A percentile compares a stretch with the other conserved stretches of the same genome.
Conservation (phyloP, 371 early-diverging fungal genomes). For the Thermomucor indicae-seudaticae region DNA sequence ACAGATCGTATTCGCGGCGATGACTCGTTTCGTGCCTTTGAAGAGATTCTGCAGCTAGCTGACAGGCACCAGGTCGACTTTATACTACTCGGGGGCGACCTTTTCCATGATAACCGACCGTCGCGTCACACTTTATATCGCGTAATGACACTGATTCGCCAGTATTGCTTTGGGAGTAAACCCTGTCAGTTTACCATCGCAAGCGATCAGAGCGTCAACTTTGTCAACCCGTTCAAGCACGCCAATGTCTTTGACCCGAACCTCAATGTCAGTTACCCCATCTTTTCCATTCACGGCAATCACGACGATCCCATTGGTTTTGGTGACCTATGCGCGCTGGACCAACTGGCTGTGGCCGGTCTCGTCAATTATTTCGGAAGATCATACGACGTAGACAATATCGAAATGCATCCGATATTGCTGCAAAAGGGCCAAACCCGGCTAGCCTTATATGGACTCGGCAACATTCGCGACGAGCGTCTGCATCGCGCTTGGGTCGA, state of each 20-base stretch:
- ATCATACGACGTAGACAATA: slow-evolving; percentile 66
- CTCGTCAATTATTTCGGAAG: slow-evolving; percentile 97
- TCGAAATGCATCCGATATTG: slow-evolving; percentile 77
- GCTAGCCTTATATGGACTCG: slow-evolving; percentile 94
- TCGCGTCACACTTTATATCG: slow-evolving; percentile 78
- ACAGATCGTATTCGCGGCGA: slow-evolving; percentile 89
- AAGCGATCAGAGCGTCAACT: slow-evolving; percentile 75
- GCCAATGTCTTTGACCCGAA: slow-evolving; percentile 93
- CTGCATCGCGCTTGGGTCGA: slow-evolving; percentile 81
- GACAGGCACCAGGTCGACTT: slow-evolving; percentile 80
- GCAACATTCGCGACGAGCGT: slow-evolving; percentile 94
- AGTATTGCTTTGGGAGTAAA: slow-evolving; percentile 82
- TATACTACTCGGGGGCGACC: slow-evolving; percentile 97
- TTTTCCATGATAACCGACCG: slow-evolving; percentile 98
- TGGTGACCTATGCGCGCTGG: slow-evolving; percentile 79
- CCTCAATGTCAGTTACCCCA: slow-evolving; percentile 83
- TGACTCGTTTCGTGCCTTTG: slow-evolving; percentile 93
- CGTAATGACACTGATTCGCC: slow-evolving; percentile 75
- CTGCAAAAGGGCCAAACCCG: slow-evolving; percentile 75
- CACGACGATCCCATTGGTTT: slow-evolving; percentile 98
- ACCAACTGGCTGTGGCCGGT: slow-evolving; percentile 81
- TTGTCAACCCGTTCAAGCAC: slow-evolving; percentile 49
- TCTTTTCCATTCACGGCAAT: slow-evolving; percentile 99
- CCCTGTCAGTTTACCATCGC: slow-evolving; percentile 71
- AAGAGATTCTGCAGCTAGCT: slow-evolving; percentile 91